phyloP scores from a whole-genome alignment of 2,329 filamentous ascomycete species.

The Mycosphaerella sp. region DNA sequence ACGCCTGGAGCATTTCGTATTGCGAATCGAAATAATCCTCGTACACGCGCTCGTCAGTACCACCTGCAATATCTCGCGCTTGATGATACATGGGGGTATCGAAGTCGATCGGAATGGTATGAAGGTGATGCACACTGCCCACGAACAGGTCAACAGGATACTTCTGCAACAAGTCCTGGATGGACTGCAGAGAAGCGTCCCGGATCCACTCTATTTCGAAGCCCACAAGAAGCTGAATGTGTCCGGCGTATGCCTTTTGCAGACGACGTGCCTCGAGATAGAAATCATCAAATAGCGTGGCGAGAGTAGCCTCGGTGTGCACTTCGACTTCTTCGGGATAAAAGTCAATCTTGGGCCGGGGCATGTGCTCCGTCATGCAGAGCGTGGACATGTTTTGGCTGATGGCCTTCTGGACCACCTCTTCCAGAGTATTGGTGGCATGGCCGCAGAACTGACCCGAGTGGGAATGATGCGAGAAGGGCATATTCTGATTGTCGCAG shows the following conservation, averaged over 20 bases:
- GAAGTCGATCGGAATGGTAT: constrained; percentile 83
- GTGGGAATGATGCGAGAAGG: constrained; percentile 96
- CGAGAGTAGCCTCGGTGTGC: constrained; percentile 43
- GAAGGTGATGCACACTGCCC: constrained; percentile 86
- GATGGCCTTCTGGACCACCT: constrained; percentile 74
- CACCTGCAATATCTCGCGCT: constrained; percentile 53
- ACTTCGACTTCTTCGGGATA: constrained; percentile 72
- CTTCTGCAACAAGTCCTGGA: constrained; percentile 52
- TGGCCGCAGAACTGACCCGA: constrained; percentile 97
- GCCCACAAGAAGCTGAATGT: constrained; percentile 76
- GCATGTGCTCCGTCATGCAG: constrained; percentile 92
- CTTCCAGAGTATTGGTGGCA: constrained; percentile 76
- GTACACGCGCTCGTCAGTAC: constrained; percentile 66
- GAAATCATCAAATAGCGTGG: constrained; percentile 60
- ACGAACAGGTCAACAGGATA: constrained; percentile 80
- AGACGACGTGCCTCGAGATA: constrained; percentile 68
- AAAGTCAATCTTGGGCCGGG: constrained; percentile 68
- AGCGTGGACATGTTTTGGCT: constrained; percentile 72
- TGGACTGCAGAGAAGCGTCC: constrained; percentile 54
- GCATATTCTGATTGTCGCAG: constrained; percentile 52
- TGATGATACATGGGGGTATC: constrained; percentile 59
- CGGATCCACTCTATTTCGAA: constrained; percentile 95
- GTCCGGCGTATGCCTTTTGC: constrained; percentile 57
- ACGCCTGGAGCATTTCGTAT: constrained; percentile 65
- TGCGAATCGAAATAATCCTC: constrained; percentile 86